Conservation (phyloP, 2,329 filamentous ascomycete genomes). For the Metarhizium rileyi region DNA sequence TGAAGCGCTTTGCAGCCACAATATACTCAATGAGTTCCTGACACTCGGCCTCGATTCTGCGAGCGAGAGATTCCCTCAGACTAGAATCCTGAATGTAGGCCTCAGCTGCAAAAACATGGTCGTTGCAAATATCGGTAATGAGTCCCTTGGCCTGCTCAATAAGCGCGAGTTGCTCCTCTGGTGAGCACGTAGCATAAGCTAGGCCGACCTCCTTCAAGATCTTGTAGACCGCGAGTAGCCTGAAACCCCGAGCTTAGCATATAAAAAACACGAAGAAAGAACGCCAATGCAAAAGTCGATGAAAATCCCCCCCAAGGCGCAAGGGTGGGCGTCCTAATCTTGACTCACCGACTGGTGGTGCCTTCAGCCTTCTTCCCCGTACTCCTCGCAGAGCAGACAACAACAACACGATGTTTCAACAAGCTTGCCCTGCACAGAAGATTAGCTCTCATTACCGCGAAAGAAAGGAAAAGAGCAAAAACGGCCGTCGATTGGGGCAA, state of each 20-base stretch:
- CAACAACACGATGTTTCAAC: slow-evolving; percentile 64
- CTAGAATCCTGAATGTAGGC: slow-evolving; percentile 47
- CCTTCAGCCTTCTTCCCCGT: slow-evolving; percentile 90
- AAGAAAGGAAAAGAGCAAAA: background rate
- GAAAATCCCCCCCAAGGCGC: background rate
- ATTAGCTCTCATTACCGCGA: background rate
- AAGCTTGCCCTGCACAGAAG: slow-evolving; percentile 33
- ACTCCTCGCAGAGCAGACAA: slow-evolving; percentile 93
- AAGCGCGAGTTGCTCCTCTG: slow-evolving; percentile 42
- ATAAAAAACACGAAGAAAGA: background rate
- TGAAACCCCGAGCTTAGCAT: slow-evolving; percentile 15
- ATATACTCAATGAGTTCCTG: slow-evolving; percentile 68
- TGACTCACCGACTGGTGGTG: slow-evolving; percentile 81
- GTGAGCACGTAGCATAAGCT: slow-evolving; percentile 35
- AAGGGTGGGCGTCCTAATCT: background rate
- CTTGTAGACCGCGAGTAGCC: slow-evolving; percentile 50
- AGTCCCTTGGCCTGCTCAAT: slow-evolving; percentile 60
- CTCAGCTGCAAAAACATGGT: slow-evolving; percentile 68
- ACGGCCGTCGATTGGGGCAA: background rate
- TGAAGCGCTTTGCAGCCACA: slow-evolving; percentile 53
- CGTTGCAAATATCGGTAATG: slow-evolving; percentile 70
- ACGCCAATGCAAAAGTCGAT: background rate
- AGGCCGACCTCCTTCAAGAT: slow-evolving; percentile 45
- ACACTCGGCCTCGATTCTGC: slow-evolving; percentile 69
- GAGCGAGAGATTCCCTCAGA: slow-evolving; percentile 48